Evolutionary conservation across 1,284 basidiomycete genomes (phyloP), one percentile per base, ranked within the genome.

Genomic region (Pyrrhoderma noxium): DNA sequence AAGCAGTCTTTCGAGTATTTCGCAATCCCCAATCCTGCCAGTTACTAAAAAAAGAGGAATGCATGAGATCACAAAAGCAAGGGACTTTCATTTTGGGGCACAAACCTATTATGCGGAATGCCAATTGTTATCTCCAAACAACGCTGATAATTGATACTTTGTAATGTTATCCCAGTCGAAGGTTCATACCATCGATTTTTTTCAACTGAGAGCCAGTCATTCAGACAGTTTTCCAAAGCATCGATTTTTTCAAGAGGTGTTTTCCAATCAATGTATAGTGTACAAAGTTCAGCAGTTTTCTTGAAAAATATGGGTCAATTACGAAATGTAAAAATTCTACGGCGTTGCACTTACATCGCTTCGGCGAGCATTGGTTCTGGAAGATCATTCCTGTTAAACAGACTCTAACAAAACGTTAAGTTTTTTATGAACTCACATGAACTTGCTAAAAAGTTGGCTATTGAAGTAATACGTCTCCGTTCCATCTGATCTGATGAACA

Each of bases 401-500:
- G 45, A 39, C 25, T 57, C 27, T 55, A 40, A 40, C 31, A 49
- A 4, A 38, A 23, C 21, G 23, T 11, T 36, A 8, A 38, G 35
- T 57, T 9, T 9, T 40, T 40, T 19, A 41, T 23, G 21, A 11
- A 67, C 79, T 54, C 60, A 82, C 82, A 88, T 85, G 64, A 87
- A 85, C 61, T 82, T 83, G 49, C 64, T 75, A 63, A 82, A 84
- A 13, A 87, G 69, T 57, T 80, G 79, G 57, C 80, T 84, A 67
- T 87, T 88, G 67, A 81, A 87, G 60, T 86, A 87, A 60, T 88
- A 88, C 8, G 82, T 78, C 60, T 85, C 80, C 8, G 81, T 82
- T 13, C 85, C 85, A 58, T 88, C 85, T 3, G 71, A 60, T 21
- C 83, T 79, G 21, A 73, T 64, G 59, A 87, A 87, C 19, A 82